Evolutionary conservation across 495 filamentous ascomycete genomes (phyloP).

Genomic region (Massariosphaeria phaeospora): DNA sequence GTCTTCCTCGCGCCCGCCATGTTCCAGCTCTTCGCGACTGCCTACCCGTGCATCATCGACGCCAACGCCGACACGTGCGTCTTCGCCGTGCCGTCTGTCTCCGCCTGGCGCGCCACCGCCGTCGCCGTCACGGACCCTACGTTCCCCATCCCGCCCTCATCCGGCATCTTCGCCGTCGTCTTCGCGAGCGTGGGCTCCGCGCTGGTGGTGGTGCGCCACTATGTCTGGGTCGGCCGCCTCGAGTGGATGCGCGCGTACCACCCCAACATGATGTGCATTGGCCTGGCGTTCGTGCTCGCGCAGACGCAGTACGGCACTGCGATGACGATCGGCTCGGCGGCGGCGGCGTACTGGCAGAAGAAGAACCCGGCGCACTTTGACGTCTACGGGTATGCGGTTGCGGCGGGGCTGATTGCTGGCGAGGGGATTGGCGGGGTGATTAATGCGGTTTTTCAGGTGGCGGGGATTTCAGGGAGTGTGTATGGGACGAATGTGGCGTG

Average conservation of each 20-base stretch:
- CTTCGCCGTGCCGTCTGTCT: constrained; percentile 58
- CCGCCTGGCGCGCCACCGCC: constrained; percentile 62
- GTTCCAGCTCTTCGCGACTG: constrained; percentile 59
- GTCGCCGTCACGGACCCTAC: constrained; percentile 57
- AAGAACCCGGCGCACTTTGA: constrained; percentile 53
- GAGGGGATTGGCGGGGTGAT: constrained; percentile 64
- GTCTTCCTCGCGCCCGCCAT: constrained; percentile 60
- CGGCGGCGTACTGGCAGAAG: constrained; percentile 57
- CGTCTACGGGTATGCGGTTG: constrained; percentile 60
- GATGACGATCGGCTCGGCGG: constrained; percentile 53
- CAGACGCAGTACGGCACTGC: constrained; percentile 54
- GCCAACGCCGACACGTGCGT: constrained; percentile 43
- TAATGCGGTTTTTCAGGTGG: constrained; percentile 53
- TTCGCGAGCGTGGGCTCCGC: constrained; percentile 48
- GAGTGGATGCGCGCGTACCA: constrained; percentile 56
- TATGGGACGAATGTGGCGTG: constrained; percentile 50
- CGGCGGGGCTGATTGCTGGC: constrained; percentile 63
- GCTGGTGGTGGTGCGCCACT: constrained; percentile 53
- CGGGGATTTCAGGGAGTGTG: constrained; percentile 44
- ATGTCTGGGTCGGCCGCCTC: constrained; percentile 50
- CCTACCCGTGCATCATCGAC: constrained; percentile 61
- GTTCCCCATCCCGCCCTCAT: constrained; percentile 52
- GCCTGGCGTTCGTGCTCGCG: constrained; percentile 59
- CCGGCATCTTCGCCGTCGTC: constrained; percentile 54
- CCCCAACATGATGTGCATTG: constrained; percentile 65